phyloP scores from a whole-genome alignment of 2,329 filamentous ascomycete genomes.

The Ophiostoma sp. region DNA sequence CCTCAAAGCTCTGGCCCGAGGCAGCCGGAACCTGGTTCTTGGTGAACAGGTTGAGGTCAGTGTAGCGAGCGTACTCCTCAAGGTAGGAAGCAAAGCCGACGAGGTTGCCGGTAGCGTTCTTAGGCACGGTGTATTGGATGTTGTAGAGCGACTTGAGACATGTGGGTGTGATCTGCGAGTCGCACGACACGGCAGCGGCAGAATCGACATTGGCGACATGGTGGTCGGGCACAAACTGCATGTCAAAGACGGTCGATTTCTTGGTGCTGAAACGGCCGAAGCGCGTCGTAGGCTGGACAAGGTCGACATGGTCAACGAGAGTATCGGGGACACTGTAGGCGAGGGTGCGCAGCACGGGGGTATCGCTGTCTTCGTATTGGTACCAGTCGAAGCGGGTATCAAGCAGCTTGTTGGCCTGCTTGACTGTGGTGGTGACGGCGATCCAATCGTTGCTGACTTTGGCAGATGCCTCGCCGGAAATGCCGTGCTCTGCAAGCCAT shows the following conservation, averaged over 20 bases:
- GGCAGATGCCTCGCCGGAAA: constrained; percentile 24
- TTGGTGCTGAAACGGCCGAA: constrained; percentile 50
- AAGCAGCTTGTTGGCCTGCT: constrained; percentile 51
- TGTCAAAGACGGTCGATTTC: constrained; percentile 38
- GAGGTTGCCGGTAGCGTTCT: constrained; percentile 31
- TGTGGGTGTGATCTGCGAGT: constrained; percentile 44
- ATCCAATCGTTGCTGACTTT: constrained; percentile 56
- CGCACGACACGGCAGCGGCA: constrained; percentile 28
- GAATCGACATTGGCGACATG: constrained; percentile 26
- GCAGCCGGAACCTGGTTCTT: constrained; percentile 48
- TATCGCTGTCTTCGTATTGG: constrained; percentile 40
- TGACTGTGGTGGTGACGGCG: constrained; percentile 49
- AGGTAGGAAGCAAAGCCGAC: constrained; percentile 42
- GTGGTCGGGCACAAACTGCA: constrained; percentile 30
- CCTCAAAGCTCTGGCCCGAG: constrained; percentile 49
- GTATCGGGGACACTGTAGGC: constrained; percentile 57
- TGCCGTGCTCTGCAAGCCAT: constrained; percentile 51
- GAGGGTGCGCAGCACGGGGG: constrained; percentile 46
- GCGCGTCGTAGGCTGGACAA: constrained; percentile 61
- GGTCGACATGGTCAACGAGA: constrained; percentile 50
- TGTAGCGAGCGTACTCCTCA: constrained; percentile 44
- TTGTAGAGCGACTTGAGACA: constrained; percentile 49
- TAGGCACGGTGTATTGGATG: constrained; percentile 37
- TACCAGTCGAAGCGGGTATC: constrained; percentile 55
- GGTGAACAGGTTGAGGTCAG: constrained; percentile 49